Base-by-base conservation (phyloP, 768 basidiomycete species). In the Hygrocybe punicea region DNA sequence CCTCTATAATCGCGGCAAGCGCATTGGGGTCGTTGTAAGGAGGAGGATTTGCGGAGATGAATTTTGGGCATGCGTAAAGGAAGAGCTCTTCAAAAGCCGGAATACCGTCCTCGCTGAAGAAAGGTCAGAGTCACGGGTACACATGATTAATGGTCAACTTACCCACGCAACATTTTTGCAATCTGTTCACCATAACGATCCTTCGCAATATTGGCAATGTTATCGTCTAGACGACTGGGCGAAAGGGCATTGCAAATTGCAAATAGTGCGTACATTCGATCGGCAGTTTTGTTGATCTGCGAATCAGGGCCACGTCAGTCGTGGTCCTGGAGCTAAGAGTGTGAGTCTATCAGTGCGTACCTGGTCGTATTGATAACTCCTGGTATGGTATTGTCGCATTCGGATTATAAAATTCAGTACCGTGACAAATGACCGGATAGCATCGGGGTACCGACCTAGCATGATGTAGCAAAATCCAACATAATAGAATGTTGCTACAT, bases 381-480 rank as follows among this genome's bases (percentile, higher is more conserved):
- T 77, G 9, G 95, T 96, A 76, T 99, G 95, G 73, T 96, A 97
- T 69, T 95, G 93, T 65, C 94, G 84, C 85, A 97, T 94, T 16
- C 96, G 84, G 76, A 92, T 86, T 67, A 96, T 93, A 79, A 97
- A 95, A 78, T 95, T 95, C 47, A 97, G 78, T 67, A 96, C 89
- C 11, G 87, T 87, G 36, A 93, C 90, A 68, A 98, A 96, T 4
- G 91, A 87, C 37, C 94, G 89, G 69, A 92, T 93, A 21, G 97
- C 97, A 68, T 99, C 97, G 4, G 94, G 86, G 73, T 95, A 97
- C 61, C 97, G 84, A 45, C 92, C 82, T 44, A 99, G 83, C 82
- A 93, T 91, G 71, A 98, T 83, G 74, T 98, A 98, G 76, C 94
- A 94, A 78, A 98, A 91, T 34, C 94, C 95, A 60, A 96, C 91